Evolutionary conservation across 257 asterid genomes (phyloP), one percentile per base, ranked within the genome.

Genomic region (Lycium ferocissimum): DNA sequence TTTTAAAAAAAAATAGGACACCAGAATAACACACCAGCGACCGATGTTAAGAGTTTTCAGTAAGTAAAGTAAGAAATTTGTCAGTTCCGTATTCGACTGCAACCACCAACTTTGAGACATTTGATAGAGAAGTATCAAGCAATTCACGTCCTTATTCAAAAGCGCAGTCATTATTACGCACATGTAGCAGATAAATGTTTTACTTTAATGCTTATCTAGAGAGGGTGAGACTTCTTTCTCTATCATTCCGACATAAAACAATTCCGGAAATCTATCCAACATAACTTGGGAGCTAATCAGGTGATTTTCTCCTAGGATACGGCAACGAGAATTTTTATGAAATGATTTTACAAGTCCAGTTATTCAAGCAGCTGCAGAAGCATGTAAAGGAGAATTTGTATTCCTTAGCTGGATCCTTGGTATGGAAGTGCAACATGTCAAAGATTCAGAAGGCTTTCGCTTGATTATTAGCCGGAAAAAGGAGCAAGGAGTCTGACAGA

Each of bases 201-300:
- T 18, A 71, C 79, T 71, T 51, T 76, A 49, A 51, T 76, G 63
- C 22, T 76, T 51, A 76, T 76, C 82, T 26, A 51, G 62, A 76
- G 62, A 7, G 61, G 58, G 26, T 26, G 62, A 51, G 45, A 15
- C 63, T 49, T 51, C 63, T 12, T 51, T 76, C 82, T 76, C 62
- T 75, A 75, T 12, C 45, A 51, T 3, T 37, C 75, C 12, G 10
- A 37, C 12, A 67, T 67, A 14, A 67, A 14, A 35, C 47, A 6
- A 13, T 67, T 67, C 49, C 10, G 22, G 45, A 12, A 9, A 37
- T 67, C 75, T 67, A 15, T 67, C 75, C 45, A 67, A 67, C 75
- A 67, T 35, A 35, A 35, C 20, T 35, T 38, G 8, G 49, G 20
- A 67, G 49, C 72, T 10, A 65, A 67, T 67, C 75, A 67, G 75